These are phyloP conservation scores for Saturnispora gosingensis DNA, from an alignment of 805 yeast species.

Conservation along the genomic window DNA sequence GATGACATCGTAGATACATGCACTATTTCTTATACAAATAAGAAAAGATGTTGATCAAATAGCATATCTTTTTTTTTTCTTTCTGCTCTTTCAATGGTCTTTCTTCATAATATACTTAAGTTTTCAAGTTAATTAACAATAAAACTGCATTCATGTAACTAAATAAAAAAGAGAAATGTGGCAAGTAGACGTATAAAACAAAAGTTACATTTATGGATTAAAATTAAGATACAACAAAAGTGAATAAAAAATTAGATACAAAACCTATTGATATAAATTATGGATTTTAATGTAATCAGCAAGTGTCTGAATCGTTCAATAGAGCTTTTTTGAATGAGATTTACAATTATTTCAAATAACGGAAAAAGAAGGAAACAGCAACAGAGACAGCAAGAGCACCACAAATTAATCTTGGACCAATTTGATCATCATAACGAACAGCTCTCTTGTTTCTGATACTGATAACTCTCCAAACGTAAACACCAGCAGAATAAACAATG, in stretches of 20 bases:
- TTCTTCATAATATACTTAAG: no score
- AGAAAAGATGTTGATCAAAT: neutral
- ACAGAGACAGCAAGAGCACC: conserved; percentile 62
- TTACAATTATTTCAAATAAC: conserved; percentile 27
- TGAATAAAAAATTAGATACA: neutral
- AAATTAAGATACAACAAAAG: neutral
- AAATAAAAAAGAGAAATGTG: no score
- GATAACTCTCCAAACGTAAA: conserved; percentile 73
- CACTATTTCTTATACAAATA: neutral
- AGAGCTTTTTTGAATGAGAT: no score
- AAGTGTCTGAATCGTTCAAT: neutral
- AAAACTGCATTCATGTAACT: no score
- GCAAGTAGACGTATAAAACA: no score
- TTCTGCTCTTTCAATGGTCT: neutral
- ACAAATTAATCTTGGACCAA: conserved; percentile 84
- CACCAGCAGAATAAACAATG: conserved; percentile 58
- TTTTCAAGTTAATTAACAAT: no score
- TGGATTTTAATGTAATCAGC: neutral
- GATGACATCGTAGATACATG: neutral
- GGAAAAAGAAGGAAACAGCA: conserved; percentile 49
- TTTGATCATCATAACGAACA: conserved; percentile 73
- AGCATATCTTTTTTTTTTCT: neutral
- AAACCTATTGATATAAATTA: neutral
- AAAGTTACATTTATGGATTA: neutral
- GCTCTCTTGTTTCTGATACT: conserved; percentile 79